These are phyloP conservation scores for Plasmodium sp. DNA, from an alignment of 169 alveolate genomes.

Conservation along the genomic window DNA sequence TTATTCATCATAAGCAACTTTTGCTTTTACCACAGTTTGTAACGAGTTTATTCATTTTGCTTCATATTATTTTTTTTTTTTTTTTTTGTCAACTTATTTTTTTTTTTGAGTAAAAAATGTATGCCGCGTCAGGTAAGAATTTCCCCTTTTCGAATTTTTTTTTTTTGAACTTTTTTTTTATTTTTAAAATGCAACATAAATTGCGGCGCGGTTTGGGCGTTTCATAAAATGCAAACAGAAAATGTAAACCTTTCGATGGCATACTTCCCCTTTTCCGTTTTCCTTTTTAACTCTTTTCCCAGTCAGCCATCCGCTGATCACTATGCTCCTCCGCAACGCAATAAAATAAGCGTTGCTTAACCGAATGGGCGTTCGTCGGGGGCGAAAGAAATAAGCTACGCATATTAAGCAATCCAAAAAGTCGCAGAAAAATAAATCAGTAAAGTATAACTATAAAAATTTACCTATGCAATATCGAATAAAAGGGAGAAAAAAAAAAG, in stretches of 20 bases:
- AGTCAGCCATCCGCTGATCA: not conserved
- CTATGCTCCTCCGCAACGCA: not conserved
- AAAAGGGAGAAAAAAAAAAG: not conserved
- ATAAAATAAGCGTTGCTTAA: not conserved
- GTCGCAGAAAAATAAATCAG: not conserved
- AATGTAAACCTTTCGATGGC: not conserved
- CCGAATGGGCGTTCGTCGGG: not conserved
- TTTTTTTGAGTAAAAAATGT: not conserved
- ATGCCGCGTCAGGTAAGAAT: not conserved
- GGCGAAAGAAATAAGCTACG: not conserved
- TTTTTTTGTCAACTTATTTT: not conserved
- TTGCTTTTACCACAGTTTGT: not conserved
- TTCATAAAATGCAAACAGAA: not conserved
- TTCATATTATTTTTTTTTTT: not conserved
- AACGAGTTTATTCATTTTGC: not conserved
- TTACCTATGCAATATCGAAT: not conserved
- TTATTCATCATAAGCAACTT: not conserved
- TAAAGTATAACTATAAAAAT: not conserved
- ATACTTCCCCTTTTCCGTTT: not conserved
- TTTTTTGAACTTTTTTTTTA: not conserved
- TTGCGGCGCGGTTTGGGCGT: not conserved
- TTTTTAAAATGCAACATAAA: constrained; percentile 1
- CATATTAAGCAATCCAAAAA: not conserved
- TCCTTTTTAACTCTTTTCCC: not conserved
- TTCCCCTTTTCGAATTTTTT: not conserved